Conservation (phyloP, 768 basidiomycete genomes). For the Pleurotus giganteus region DNA sequence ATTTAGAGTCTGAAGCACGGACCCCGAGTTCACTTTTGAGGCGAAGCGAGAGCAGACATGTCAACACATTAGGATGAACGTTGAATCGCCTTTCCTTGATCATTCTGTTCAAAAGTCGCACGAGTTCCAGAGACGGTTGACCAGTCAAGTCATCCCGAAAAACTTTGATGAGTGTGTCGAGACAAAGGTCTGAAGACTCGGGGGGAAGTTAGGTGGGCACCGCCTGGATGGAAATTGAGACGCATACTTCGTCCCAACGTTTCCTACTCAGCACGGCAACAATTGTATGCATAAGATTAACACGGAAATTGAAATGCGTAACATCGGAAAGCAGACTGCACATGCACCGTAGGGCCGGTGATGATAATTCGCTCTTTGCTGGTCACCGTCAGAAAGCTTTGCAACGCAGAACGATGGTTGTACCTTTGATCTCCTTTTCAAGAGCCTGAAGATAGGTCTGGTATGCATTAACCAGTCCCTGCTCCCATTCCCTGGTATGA, state of each 20-base stretch:
- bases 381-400: slow-evolving; percentile 15
- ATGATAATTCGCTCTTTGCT: slow-evolving; percentile 68
- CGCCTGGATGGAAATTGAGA: slow-evolving; percentile 12
- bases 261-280: slow-evolving; percentile 80
- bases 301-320: slow-evolving; percentile 96
- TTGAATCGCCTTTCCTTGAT: slow-evolving; percentile 90
- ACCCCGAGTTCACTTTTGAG: slow-evolving; percentile 83
- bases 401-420: slow-evolving; percentile 11
- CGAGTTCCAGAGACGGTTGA: slow-evolving; percentile 78
- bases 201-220: slow-evolving; percentile 14
- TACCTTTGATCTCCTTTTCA: slow-evolving; percentile 87
- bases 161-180: slow-evolving; percentile 76
- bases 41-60: slow-evolving; percentile 81
- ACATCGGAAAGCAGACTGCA: slow-evolving; percentile 80
- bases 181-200: slow-evolving; percentile 84
- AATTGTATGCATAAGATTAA: slow-evolving; percentile 87
- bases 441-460: slow-evolving; percentile 84
- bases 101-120: slow-evolving; percentile 92
- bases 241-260: slow-evolving; percentile 84
- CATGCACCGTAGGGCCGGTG: slow-evolving; percentile 78
- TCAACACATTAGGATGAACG: slow-evolving; percentile 85
- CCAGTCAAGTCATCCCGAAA: slow-evolving; percentile 85
- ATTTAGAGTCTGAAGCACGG: slow-evolving; percentile 69
- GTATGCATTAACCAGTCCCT: slow-evolving; percentile 86
- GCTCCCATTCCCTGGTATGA: slow-evolving; percentile 91